phyloP scores from a whole-genome alignment of 2,329 filamentous ascomycete genomes.

The Chalara sp. region DNA sequence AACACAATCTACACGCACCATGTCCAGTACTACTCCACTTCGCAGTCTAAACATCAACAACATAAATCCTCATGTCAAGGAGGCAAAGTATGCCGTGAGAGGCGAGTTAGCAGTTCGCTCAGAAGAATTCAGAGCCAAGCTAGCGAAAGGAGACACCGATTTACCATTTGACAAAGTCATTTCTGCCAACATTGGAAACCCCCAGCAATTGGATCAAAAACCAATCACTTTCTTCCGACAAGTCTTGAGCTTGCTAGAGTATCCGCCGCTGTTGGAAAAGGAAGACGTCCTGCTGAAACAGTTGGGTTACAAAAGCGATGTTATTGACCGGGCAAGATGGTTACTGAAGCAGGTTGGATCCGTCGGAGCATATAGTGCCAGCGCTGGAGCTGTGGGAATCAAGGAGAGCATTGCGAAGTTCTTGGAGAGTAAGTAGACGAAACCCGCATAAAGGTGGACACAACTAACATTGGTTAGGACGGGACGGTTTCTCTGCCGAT shows the following conservation, averaged over 20 bases:
- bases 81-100: constrained; percentile 91
- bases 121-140: constrained; percentile 76
- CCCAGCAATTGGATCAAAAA: constrained; percentile 97
- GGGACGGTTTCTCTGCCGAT: constrained; percentile 82
- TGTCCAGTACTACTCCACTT: constrained; percentile 31
- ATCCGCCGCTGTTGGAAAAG: constrained; percentile 77
- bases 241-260: constrained; percentile 87
- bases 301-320: constrained; percentile 86
- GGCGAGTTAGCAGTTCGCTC: constrained; percentile 92
- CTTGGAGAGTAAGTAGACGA: constrained; percentile 64
- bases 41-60: constrained; percentile 67
- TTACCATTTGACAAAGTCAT: constrained; percentile 89
- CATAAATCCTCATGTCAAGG: constrained; percentile 84
- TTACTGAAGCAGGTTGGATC: constrained; percentile 80
- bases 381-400: constrained; percentile 79
- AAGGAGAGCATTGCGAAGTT: constrained; percentile 87
- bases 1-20: constrained; percentile 12
- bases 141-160: constrained; percentile 46
- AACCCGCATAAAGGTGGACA: not conserved
- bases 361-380: constrained; percentile 94
- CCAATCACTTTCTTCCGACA: constrained; percentile 99
- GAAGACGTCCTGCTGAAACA: constrained; percentile 67
- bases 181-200: constrained; percentile 97
- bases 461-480: constrained; percentile 39
- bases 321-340: constrained; percentile 74